Evolutionary conservation across 75 land plant genomes (phyloP).

Genomic region (Larix kaempferi): DNA sequence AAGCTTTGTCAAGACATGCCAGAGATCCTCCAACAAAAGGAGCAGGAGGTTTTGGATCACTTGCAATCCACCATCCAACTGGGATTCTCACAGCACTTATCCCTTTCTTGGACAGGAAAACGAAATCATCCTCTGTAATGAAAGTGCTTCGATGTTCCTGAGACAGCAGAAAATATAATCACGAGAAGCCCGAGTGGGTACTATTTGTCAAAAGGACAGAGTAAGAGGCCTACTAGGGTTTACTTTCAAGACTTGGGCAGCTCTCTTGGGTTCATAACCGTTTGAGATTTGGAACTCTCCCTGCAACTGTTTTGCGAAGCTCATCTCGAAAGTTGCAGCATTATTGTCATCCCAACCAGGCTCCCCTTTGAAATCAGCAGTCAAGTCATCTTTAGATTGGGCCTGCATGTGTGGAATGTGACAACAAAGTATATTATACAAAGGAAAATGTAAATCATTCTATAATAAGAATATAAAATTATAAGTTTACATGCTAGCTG

Average conservation of each 20-base stretch:
- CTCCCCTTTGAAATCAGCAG: slow-evolving; percentile 29
- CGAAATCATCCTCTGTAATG: slow-evolving; percentile 21
- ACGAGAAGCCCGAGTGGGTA: background rate
- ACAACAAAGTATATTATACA: too few relatives aligned
- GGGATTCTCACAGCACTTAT: slow-evolving; percentile 32
- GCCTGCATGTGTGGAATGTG: slow-evolving; percentile 19
- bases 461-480: too few relatives aligned
- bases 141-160: slow-evolving; percentile 31
- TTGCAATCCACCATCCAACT: slow-evolving; percentile 40
- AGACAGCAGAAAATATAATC: background rate
- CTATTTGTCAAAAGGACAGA: background rate
- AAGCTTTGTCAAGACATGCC: slow-evolving; percentile 24
- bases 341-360: slow-evolving; percentile 32
- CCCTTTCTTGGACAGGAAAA: slow-evolving; percentile 17
- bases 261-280: slow-evolving; percentile 23
- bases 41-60: slow-evolving; percentile 20
- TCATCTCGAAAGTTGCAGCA: slow-evolving; percentile 37
- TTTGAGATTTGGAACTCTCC: slow-evolving; percentile 41
- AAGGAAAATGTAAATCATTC: too few relatives aligned
- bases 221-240: background rate
- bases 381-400: slow-evolving; percentile 17
- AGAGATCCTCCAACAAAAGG: slow-evolving; percentile 34
- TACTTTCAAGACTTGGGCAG: slow-evolving; percentile 26
- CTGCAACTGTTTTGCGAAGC: background rate
- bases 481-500: too few relatives aligned